Base-by-base conservation (phyloP, 768 basidiomycete species). In the Lentinula sp. region DNA sequence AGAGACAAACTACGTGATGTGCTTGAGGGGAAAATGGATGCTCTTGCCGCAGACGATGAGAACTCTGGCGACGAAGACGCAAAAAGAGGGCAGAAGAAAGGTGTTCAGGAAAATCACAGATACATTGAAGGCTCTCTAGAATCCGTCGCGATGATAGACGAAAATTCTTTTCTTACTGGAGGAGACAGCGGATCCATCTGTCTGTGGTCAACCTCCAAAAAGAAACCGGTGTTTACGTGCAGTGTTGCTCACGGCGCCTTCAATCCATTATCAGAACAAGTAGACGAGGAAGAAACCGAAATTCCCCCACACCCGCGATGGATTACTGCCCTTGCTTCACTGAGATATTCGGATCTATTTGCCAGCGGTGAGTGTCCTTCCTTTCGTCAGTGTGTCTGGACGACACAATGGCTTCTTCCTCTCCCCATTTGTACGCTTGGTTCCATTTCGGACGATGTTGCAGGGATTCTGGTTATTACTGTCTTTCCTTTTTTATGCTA, bases 151-250 rank as follows among this genome's bases (percentile, higher is more conserved):
- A 95, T 98, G 95, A 80, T 99, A 58, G 97, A 99, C 71, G 96
- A 98, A 74, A 84, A 83, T 37, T 92, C 88, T 6, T 95, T 98
- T 70, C 74, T 98, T 41, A 95, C 87, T 64, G 96, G 96, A 1
- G 97, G 97, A 4, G 95, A 99, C 72, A 95, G 91, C 68, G 97
- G 96, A 95, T 95, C 72, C 62, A 90, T 83, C 69, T 91, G 84
- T 62, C 81, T 99, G 4, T 99, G 96, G 95, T 85, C 81, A 35
- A 97, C 85, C 9, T 82, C 83, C 63, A 96, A 94, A 81, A 98
- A 98, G 79, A 98, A 98, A 73, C 93, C 97, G 0, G 76, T 96
- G 48, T 97, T 91, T 73, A 92, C 88, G 0, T 85, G 90, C 61
- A 80, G 88, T 6, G 76, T 98, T 49, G 91, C 93, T 3, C 97